Evolutionary conservation across 768 basidiomycete species (phyloP).

Genomic region (Agrocybe chaxingu): DNA sequence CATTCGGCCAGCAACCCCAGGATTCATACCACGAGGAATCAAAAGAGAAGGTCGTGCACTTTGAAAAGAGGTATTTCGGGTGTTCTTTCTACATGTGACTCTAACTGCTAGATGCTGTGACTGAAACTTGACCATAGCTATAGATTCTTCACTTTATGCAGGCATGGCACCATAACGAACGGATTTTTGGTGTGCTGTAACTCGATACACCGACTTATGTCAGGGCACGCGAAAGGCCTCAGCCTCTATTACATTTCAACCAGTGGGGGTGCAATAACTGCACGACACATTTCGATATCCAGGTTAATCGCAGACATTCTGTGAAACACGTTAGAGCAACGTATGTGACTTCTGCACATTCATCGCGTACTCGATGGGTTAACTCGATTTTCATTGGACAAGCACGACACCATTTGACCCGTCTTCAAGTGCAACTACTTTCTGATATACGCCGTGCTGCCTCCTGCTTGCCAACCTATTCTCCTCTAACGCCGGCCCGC

Average conservation of each 20-base stretch:
- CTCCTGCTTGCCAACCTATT: too few relatives aligned
- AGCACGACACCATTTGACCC: background rate
- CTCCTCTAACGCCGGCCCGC: too few relatives aligned
- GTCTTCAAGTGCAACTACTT: background rate
- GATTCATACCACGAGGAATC: too few relatives aligned
- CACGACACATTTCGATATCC: conserved; percentile 12
- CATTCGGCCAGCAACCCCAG: too few relatives aligned
- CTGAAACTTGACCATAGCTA: too few relatives aligned
- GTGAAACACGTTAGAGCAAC: conserved; percentile 6
- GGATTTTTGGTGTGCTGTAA: conserved; percentile 13
- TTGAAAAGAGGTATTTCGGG: too few relatives aligned
- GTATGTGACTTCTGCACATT: background rate
- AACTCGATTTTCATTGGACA: background rate
- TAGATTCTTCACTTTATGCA: background rate
- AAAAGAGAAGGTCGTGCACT: too few relatives aligned
- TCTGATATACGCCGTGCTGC: too few relatives aligned
- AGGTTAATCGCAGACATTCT: conserved; percentile 2
- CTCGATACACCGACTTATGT: conserved; percentile 13
- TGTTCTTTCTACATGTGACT: too few relatives aligned
- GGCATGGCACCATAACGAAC: background rate
- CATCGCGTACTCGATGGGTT: background rate
- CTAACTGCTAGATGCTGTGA: too few relatives aligned
- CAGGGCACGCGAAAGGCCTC: background rate
- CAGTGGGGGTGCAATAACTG: conserved; percentile 16
- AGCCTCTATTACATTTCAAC: conserved; percentile 5